These are phyloP conservation scores for Closterium sp. DNA, from an alignment of 139 green algal genomes.

Conservation along the genomic window DNA sequence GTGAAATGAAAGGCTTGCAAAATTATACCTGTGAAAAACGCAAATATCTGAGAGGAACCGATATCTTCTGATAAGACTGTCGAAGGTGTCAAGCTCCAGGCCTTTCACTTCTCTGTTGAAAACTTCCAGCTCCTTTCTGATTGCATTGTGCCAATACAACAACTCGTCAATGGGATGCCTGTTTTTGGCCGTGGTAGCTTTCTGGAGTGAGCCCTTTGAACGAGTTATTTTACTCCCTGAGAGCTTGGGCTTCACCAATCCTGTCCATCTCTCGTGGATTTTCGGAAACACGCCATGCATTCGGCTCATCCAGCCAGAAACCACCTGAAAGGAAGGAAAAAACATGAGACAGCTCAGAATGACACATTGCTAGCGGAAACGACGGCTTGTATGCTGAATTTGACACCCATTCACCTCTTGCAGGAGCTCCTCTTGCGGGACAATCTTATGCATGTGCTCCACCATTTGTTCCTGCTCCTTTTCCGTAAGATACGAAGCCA, in stretches of 20 bases:
- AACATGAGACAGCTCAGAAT: background rate
- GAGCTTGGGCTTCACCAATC: conserved; percentile 5
- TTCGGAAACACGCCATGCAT: background rate
- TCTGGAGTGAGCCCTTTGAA: background rate
- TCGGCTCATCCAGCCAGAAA: conserved; percentile 68
- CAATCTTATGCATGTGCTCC: conserved; percentile 28
- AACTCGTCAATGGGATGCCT: conserved; percentile 88
- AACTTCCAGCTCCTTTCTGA: conserved; percentile 73
- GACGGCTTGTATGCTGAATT: background rate
- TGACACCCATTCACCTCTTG: background rate
- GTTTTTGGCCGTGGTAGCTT: background rate
- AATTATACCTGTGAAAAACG: conserved; percentile 73
- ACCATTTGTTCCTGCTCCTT: conserved; percentile 52
- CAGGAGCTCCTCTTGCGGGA: conserved; percentile 41
- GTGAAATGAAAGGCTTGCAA: background rate
- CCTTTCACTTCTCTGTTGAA: conserved; percentile 50
- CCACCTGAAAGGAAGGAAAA: conserved; percentile 61
- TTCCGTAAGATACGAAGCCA: conserved; percentile 23
- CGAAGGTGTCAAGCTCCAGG: background rate
- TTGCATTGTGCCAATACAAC: conserved; percentile 82
- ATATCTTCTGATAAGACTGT: background rate
- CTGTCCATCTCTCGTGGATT: conserved; percentile 16
- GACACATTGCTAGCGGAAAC: background rate
- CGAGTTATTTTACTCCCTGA: background rate
- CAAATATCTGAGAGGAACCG: conserved; percentile 43